A percentile compares a stretch with the other conserved stretches of the same genome.
Evolutionary conservation across 257 asterid species (phyloP).

Genomic region (Primulina eburnea): DNA sequence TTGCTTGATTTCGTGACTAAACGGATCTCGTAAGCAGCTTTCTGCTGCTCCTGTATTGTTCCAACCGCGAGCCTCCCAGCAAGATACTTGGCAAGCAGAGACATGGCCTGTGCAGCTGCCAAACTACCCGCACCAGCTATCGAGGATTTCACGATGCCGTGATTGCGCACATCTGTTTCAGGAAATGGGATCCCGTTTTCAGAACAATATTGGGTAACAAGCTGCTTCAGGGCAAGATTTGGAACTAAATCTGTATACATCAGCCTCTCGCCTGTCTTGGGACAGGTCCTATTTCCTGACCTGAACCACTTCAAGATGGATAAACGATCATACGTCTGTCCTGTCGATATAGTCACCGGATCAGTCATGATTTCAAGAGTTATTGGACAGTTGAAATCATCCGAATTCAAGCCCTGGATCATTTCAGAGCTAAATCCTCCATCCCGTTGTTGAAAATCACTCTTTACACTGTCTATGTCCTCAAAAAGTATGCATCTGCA

Average conservation of each 20-base stretch:
- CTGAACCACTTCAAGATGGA: slow-evolving; percentile 72
- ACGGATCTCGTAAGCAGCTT: slow-evolving; percentile 62
- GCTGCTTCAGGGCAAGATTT: slow-evolving; percentile 55
- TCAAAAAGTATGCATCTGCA: slow-evolving; percentile 57
- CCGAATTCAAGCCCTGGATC: slow-evolving; percentile 42
- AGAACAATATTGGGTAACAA: slow-evolving; percentile 40
- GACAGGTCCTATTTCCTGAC: slow-evolving; percentile 76
- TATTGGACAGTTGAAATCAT: slow-evolving; percentile 84
- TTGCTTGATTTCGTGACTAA: slow-evolving; percentile 72
- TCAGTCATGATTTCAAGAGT: slow-evolving; percentile 73
- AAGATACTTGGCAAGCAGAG: slow-evolving; percentile 50
- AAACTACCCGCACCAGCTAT: neutral
- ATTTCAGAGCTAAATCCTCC: slow-evolving; percentile 16
- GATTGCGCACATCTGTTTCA: slow-evolving; percentile 31
- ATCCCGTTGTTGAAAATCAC: neutral
- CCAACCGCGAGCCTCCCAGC: slow-evolving; percentile 45
- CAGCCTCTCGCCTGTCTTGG: slow-evolving; percentile 70
- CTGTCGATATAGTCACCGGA: slow-evolving; percentile 74
- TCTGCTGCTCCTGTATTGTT: slow-evolving; percentile 37
- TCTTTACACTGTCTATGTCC: slow-evolving; percentile 18
- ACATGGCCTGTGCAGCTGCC: slow-evolving; percentile 37
- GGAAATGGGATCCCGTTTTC: slow-evolving; percentile 36
- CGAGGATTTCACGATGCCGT: slow-evolving; percentile 12
- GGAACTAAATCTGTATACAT: slow-evolving; percentile 42
- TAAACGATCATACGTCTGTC: slow-evolving; percentile 76